phyloP scores from a whole-genome alignment of 2,329 filamentous ascomycete species.

The Botrytis porri region DNA sequence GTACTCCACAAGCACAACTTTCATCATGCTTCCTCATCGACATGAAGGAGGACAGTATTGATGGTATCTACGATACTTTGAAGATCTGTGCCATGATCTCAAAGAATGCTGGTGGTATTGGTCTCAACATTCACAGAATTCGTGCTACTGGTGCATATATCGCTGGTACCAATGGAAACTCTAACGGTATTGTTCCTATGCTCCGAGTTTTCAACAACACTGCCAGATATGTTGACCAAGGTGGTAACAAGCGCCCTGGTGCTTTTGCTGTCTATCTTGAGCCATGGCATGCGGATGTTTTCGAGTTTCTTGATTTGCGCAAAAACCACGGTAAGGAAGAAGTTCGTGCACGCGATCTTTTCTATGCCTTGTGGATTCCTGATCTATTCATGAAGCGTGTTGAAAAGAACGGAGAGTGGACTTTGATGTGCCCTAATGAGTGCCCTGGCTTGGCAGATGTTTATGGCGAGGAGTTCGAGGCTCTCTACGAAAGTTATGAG shows the following conservation, averaged over 20 bases:
- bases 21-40: conserved; percentile 99
- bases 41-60: conserved; percentile 99
- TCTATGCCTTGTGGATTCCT: conserved; percentile 97
- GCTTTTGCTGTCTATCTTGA: conserved; percentile 99
- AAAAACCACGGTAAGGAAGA: conserved; percentile 99
- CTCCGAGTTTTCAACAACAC: conserved; percentile 99
- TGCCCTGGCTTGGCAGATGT: conserved; percentile 92
- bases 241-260: conserved; percentile 97
- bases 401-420: conserved; percentile 95
- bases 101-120: conserved; percentile 98
- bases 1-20: conserved; percentile 89
- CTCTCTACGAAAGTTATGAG: conserved; percentile 91
- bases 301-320: conserved; percentile 93
- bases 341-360: conserved; percentile 91
- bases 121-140: conserved; percentile 93
- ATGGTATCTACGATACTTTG: conserved; percentile 97
- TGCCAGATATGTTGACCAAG: conserved; percentile 96
- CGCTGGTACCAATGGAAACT: conserved; percentile 95
- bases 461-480: conserved; percentile 96
- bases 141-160: conserved; percentile 98
- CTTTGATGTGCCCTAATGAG: conserved; percentile 96
- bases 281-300: conserved; percentile 97
- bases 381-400: conserved; percentile 99
- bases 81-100: conserved; percentile 99
- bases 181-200: conserved; percentile 97